A percentile compares a stretch with the other conserved stretches of the same genome.
These are phyloP conservation scores for Citrus reticulata DNA, from an alignment of 345 rosid genomes.

Conservation along the genomic window DNA sequence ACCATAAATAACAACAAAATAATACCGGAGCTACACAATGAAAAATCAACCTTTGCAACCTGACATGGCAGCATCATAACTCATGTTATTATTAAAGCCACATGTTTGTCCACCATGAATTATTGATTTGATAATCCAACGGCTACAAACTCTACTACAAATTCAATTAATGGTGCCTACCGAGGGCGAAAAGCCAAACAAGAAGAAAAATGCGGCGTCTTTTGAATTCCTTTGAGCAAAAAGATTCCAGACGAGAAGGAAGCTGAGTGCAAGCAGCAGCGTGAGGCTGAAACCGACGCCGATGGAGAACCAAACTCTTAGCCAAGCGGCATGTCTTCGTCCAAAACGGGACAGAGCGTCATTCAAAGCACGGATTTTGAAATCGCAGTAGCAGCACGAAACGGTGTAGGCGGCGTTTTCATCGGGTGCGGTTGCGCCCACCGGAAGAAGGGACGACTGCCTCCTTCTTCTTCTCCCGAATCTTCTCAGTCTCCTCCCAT, in stretches of 20 bases:
- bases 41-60: neutral
- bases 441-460: constrained; percentile 17
- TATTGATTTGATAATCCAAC: too few species aligned
- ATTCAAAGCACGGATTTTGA: constrained; percentile 44
- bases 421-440: neutral
- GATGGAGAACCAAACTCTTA: constrained; percentile 71
- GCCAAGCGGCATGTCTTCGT: constrained; percentile 40
- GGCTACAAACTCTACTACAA: neutral
- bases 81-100: too few species aligned
- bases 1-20: constrained; percentile 26
- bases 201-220: constrained; percentile 18
- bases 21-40: neutral
- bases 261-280: constrained; percentile 42
- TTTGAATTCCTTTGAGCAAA: neutral
- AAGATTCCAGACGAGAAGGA: constrained; percentile 9
- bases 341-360: constrained; percentile 58
- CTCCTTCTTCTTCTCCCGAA: constrained; percentile 23
- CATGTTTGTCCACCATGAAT: too few species aligned
- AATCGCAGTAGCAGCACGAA: constrained; percentile 59
- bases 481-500: constrained; percentile 30
- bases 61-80: neutral
- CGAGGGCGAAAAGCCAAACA: constrained; percentile 37
- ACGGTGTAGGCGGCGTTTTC: constrained; percentile 11
- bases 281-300: constrained; percentile 73
- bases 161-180: constrained; percentile 18